A percentile compares a stretch with the other conserved stretches of the same genome.
These are phyloP conservation scores for Symbiodinium pilosum DNA, from an alignment of 73 alveolate genomes.

Conservation along the genomic window DNA sequence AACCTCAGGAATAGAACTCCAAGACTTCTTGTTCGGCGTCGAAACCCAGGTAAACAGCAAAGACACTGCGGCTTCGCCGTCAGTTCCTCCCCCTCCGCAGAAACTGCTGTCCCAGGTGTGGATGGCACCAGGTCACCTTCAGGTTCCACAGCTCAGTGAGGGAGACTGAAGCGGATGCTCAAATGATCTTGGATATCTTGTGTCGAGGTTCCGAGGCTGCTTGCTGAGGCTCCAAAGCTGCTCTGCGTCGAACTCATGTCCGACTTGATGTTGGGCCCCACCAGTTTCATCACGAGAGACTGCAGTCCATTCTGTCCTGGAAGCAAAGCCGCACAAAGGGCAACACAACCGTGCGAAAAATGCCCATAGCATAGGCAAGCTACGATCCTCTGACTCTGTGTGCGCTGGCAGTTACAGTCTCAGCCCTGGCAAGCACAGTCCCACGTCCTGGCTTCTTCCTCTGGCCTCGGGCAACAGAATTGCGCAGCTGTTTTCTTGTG, in stretches of 20 bases:
- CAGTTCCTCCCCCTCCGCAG: not conserved
- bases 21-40: too few species aligned
- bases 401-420: too few species aligned
- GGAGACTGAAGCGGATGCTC: too few species aligned
- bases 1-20: too few species aligned
- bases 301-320: not conserved
- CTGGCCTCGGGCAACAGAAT: not conserved
- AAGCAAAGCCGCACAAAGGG: not conserved
- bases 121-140: not conserved
- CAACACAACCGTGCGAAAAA: too few species aligned
- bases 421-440: not conserved
- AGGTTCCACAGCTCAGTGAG: too few species aligned
- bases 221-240: conserved; percentile 7
- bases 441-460: not conserved
- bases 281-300: not conserved
- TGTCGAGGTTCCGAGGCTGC: conserved; percentile 4
- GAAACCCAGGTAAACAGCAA: not conserved
- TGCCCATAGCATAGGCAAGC: too few species aligned
- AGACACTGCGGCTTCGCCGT: conserved; percentile 12
- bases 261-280: not conserved
- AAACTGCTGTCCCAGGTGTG: not conserved
- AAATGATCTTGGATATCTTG: too few species aligned
- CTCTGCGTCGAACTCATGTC: conserved; percentile 17
- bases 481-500: too few species aligned
- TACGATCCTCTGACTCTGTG: too few species aligned